Evolutionary conservation across 371 early-diverging fungal genomes (phyloP).

Genomic region (Mucor velutinosus): DNA sequence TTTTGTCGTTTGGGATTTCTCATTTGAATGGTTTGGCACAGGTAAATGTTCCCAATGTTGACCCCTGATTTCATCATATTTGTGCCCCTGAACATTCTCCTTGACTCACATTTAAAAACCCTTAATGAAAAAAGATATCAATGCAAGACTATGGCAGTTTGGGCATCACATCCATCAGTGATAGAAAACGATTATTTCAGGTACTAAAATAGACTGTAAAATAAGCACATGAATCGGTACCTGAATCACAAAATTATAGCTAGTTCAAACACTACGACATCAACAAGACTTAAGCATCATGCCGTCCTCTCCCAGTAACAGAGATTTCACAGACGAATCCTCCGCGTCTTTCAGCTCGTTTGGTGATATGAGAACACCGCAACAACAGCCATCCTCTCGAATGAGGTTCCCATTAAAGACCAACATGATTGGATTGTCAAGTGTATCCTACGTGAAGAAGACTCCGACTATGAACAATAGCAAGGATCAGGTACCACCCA

Average conservation of each 20-base stretch:
- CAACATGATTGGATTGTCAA: constrained; percentile 17
- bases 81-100: not conserved
- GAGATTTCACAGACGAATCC: not conserved
- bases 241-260: constrained; percentile 35
- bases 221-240: constrained; percentile 7
- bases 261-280: constrained; percentile 44
- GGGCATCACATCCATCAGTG: constrained; percentile 72
- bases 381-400: constrained; percentile 4
- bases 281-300: not conserved
- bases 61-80: not conserved
- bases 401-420: not conserved
- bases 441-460: constrained; percentile 18
- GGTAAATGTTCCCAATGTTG: not conserved
- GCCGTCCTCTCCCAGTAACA: not conserved
- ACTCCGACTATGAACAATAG: constrained; percentile 1
- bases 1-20: not conserved
- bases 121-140: not conserved
- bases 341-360: not conserved
- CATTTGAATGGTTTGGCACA: not conserved
- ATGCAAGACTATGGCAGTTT: constrained; percentile 51
- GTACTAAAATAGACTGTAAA: constrained; percentile 6
- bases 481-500: constrained; percentile 5
- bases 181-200: constrained; percentile 65
- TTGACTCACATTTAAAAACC: not conserved
- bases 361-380: not conserved